A percentile compares a stretch with the other conserved stretches of the same genome.
Evolutionary conservation across 768 basidiomycete species (phyloP).

Genomic region (Cystobasidiopsis lactophilus): DNA sequence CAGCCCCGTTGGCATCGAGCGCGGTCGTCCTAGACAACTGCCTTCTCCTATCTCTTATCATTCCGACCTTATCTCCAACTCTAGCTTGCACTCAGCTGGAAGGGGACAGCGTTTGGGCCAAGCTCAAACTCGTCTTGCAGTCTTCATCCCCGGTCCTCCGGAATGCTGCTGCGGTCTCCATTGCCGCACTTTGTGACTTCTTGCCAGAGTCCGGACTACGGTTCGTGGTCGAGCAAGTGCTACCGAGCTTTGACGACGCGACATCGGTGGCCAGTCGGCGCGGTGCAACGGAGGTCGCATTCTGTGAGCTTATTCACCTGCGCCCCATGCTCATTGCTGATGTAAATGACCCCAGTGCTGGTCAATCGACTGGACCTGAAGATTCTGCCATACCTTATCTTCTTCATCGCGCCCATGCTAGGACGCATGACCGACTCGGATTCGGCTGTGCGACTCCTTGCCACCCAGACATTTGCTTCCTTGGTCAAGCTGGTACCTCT

Average conservation of each 20-base stretch:
- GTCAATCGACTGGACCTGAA: constrained; percentile 80
- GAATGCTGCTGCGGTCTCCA: constrained; percentile 62
- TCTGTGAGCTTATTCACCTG: constrained; percentile 46
- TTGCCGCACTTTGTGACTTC: constrained; percentile 67
- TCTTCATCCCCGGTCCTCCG: constrained; percentile 76
- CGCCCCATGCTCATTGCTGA: neutral
- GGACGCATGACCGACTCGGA: constrained; percentile 92
- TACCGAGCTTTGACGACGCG: constrained; percentile 65
- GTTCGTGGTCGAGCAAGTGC: constrained; percentile 59
- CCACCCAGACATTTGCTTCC: constrained; percentile 93
- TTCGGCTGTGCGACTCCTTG: constrained; percentile 70
- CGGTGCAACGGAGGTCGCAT: constrained; percentile 72
- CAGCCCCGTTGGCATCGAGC: neutral
- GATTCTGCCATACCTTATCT: constrained; percentile 85
- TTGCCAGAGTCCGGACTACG: constrained; percentile 72
- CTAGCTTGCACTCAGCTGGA: constrained; percentile 43
- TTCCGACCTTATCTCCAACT: constrained; percentile 46
- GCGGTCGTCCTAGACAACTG: constrained; percentile 68
- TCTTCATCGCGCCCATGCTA: constrained; percentile 83
- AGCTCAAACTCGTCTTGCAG: constrained; percentile 51
- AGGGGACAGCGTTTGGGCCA: constrained; percentile 41
- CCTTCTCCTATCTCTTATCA: constrained; percentile 64
- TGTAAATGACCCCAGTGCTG: constrained; percentile 45
- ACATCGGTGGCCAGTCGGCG: constrained; percentile 52
- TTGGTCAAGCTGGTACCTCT: constrained; percentile 96